Base-by-base conservation (phyloP, 1,139 yeast species). In the Candida gigantensis region DNA sequence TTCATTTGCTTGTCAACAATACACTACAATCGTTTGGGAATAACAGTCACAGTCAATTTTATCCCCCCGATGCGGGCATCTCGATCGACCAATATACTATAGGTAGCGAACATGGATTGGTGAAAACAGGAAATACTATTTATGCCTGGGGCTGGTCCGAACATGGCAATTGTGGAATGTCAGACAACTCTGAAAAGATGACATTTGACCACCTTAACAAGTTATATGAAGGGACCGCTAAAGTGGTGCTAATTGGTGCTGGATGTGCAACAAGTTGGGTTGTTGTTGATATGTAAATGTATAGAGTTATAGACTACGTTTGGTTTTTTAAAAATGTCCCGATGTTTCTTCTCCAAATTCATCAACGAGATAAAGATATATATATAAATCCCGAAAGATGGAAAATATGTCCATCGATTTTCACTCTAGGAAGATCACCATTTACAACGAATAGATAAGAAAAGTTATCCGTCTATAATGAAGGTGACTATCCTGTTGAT, bases 121-220 rank as follows among this genome's bases (percentile, higher is more conserved):
- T 77, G 2, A 70, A 1, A 34, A 53, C 46, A 0, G 43, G 52
- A 2, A 55, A 63, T 31, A 42, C 47, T 5, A 80, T 86, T 0
- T 65, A 54, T 38, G 75, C 90, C 3, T 92, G 97, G 97, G 98
- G 98, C 0, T 92, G 98, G 98, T 97, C 97, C 17, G 98, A 92
- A 55, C 98, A 92, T 55, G 97, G 98, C 1, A 92, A 92, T 54
- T 90, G 97, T 60, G 97, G 97, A 0, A 45, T 58, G 50, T 24
- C 28, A 32, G 3, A 31, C 52, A 14, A 15, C 21, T 9, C 9
- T 23, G 21, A 11, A 46, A 44, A 54, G 4, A 73, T 67, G 3
- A 62, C 69, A 0, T 75, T 69, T 41, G 58, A 58, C 40, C 54
- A 60, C 31, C 45, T 73, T 24, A 76, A 72, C 41, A 38, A 35